These are phyloP conservation scores for Penicillium sp. DNA, from an alignment of 2,329 filamentous ascomycete species.

Conservation along the genomic window DNA sequence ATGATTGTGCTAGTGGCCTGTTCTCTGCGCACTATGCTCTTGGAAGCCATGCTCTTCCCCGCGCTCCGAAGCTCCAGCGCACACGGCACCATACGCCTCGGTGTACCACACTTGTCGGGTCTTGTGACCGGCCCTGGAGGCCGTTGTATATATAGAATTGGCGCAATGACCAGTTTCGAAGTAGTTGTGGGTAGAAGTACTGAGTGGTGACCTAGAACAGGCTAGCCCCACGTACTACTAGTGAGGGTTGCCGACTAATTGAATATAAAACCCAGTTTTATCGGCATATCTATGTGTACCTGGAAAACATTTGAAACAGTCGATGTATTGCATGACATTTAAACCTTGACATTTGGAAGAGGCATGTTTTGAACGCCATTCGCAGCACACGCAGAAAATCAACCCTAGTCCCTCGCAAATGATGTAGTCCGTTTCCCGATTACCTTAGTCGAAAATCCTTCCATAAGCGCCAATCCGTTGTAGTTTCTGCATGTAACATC, in stretches of 20 bases:
- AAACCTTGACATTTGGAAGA: background rate
- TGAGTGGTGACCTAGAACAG: background rate
- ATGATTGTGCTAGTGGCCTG: background rate
- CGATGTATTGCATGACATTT: background rate
- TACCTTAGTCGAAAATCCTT: conserved; percentile 10
- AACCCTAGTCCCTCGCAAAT: conserved; percentile 11
- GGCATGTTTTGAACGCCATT: conserved; percentile 12
- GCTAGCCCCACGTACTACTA: background rate
- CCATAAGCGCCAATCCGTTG: conserved; percentile 27
- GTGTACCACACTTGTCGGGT: background rate
- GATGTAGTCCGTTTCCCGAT: conserved; percentile 20
- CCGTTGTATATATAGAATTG: background rate
- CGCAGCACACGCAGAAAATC: conserved; percentile 5
- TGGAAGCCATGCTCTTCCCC: background rate
- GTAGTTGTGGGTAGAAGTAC: background rate
- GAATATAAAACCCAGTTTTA: background rate
- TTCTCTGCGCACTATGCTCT: background rate
- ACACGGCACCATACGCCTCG: background rate
- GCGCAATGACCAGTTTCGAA: background rate
- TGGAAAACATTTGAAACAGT: background rate
- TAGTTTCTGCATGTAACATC: conserved; percentile 12
- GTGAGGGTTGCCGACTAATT: background rate
- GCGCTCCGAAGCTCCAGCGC: background rate
- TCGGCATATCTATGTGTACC: background rate
- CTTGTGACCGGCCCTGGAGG: background rate